Percentiles rank a stretch among this genome's conserved stretches.
Evolutionary conservation across 495 filamentous ascomycete genomes (phyloP).

Genomic region (Extremus antarcticus): DNA sequence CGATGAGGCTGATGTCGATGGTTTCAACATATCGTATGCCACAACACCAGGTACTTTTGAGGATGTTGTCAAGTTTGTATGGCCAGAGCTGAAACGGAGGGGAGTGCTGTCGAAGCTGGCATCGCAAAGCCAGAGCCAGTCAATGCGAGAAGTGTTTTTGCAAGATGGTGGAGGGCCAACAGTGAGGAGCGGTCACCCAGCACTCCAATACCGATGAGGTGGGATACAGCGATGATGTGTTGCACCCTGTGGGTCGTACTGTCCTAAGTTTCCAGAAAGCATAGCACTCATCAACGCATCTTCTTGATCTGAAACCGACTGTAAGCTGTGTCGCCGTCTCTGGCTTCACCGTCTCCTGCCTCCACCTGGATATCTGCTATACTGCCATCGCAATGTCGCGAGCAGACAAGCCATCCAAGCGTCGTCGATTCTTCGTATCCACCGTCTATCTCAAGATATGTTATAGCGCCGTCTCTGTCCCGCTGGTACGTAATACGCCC

Average conservation of each 20-base stretch:
- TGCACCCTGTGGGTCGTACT: not conserved
- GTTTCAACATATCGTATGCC: conserved; percentile 44
- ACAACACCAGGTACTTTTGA: conserved; percentile 5
- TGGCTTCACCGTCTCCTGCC: not conserved
- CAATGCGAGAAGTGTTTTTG: conserved; percentile 12
- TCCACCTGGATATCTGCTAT: not conserved
- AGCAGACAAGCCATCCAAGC: not conserved
- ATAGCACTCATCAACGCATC: too few species aligned
- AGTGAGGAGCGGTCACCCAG: conserved; percentile 3
- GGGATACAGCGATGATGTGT: not conserved
- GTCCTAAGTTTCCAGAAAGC: too few species aligned
- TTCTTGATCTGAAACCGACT: not conserved
- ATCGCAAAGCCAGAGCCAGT: conserved; percentile 1
- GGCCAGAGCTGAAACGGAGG: conserved; percentile 11
- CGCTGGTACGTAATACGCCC: not conserved
- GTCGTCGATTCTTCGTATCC: not conserved
- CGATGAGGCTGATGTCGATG: conserved; percentile 51
- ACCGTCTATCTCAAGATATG: not conserved
- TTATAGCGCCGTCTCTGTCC: not conserved
- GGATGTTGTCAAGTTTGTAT: conserved; percentile 4
- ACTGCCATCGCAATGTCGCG: not conserved
- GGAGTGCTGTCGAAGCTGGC: not conserved
- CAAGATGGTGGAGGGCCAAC: conserved; percentile 1
- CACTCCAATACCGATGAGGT: not conserved
- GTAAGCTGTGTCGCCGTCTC: not conserved